These are phyloP conservation scores for Candolleomyces eurysporus DNA, from an alignment of 768 basidiomycete genomes.

Conservation along the genomic window DNA sequence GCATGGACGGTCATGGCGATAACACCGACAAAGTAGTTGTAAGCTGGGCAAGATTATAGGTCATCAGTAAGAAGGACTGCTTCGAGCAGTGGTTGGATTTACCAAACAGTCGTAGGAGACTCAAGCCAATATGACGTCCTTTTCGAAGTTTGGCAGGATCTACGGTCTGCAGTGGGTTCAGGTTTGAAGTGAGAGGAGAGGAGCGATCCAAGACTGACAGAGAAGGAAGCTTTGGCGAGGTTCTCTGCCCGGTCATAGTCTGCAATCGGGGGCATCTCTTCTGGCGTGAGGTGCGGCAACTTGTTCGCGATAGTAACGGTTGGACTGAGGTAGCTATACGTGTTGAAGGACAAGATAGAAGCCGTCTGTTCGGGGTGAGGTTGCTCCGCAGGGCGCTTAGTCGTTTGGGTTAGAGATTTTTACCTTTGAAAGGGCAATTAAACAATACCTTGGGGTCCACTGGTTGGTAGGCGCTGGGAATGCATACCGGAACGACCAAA, in stretches of 20 bases:
- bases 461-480: too few relatives aligned
- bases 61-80: background rate
- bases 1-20: slow-evolving; percentile 27
- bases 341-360: too few relatives aligned
- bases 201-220: slow-evolving; percentile 11
- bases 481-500: too few relatives aligned
- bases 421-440: too few relatives aligned
- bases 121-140: slow-evolving; percentile 44
- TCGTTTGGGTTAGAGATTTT: too few relatives aligned
- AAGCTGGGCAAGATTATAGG: slow-evolving; percentile 12
- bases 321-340: too few relatives aligned
- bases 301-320: slow-evolving; percentile 29
- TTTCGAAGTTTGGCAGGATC: slow-evolving; percentile 41
- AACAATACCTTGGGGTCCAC: too few relatives aligned
- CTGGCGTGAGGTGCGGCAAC: slow-evolving; percentile 46
- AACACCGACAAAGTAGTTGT: slow-evolving; percentile 25
- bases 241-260: slow-evolving; percentile 50
- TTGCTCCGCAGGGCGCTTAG: too few relatives aligned
- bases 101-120: slow-evolving; percentile 39
- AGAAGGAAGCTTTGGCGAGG: slow-evolving; percentile 24
- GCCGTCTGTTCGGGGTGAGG: too few relatives aligned
- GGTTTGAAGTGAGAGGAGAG: background rate
- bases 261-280: slow-evolving; percentile 60
- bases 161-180: slow-evolving; percentile 21
- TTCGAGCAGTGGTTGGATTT: slow-evolving; percentile 3